phyloP scores from a whole-genome alignment of 208 protist species.

The Leishmania amazonensis region DNA sequence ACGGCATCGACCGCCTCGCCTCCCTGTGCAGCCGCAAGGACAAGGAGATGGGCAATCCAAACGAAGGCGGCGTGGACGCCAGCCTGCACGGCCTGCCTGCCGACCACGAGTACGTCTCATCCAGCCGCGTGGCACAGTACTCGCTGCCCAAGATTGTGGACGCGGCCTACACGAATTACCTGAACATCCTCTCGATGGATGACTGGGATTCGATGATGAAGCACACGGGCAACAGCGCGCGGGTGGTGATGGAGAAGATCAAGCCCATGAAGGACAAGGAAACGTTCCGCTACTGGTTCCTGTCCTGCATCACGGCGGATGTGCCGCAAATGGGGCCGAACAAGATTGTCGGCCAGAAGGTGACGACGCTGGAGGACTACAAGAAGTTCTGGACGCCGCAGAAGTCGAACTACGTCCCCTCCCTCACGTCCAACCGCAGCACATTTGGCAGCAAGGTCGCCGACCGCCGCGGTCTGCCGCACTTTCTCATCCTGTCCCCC shows the following conservation, averaged over 20 bases:
- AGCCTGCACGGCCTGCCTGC: slow-evolving; percentile 34
- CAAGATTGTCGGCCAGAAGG: slow-evolving; percentile 82
- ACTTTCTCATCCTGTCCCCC: slow-evolving; percentile 73
- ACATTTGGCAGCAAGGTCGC: slow-evolving; percentile 68
- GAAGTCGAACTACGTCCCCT: slow-evolving; percentile 76
- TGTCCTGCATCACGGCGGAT: slow-evolving; percentile 82
- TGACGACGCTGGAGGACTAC: slow-evolving; percentile 69
- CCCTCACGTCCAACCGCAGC: slow-evolving; percentile 56
- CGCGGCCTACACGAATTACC: slow-evolving; percentile 77
- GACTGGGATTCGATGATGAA: slow-evolving; percentile 65
- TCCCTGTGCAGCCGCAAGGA: slow-evolving; percentile 70
- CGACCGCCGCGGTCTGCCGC: slow-evolving; percentile 56
- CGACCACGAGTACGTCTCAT: slow-evolving; percentile 59
- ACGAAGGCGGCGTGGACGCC: slow-evolving; percentile 66
- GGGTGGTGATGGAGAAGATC: slow-evolving; percentile 44
- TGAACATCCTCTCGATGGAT: slow-evolving; percentile 58
- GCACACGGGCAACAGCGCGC: slow-evolving; percentile 41
- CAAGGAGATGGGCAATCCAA: slow-evolving; percentile 67
- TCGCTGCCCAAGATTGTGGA: slow-evolving; percentile 82
- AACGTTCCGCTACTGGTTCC: slow-evolving; percentile 87
- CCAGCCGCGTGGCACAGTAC: slow-evolving; percentile 76
- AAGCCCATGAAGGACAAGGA: slow-evolving; percentile 75
- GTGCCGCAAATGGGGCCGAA: slow-evolving; percentile 80
- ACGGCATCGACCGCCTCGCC: slow-evolving; percentile 83
- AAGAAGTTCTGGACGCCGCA: slow-evolving; percentile 77